Evolutionary conservation across 2,329 filamentous ascomycete species (phyloP), one percentile per base, ranked within the genome.

Genomic region (Dothiorella sarmentorum): DNA sequence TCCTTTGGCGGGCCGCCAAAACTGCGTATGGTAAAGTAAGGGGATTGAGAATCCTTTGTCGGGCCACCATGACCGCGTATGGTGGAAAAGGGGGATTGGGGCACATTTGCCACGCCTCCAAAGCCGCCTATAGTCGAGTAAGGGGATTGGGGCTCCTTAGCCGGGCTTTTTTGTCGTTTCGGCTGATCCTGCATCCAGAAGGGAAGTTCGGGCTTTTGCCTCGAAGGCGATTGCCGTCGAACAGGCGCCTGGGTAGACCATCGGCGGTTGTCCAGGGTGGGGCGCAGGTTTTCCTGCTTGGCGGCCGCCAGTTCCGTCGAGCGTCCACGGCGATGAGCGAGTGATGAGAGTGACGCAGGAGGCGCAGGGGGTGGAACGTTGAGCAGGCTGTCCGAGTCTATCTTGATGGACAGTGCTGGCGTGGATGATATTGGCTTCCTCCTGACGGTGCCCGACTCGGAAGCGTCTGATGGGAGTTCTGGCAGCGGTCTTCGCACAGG

Each of bases 371-470:
- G 33, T 11, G 40, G 47, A 11, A 65, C 60, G 43, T 73, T 72
- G n/a, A 70, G 67, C 33, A 62, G 63, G 44, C 57, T 68, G 7
- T 68, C 64, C 40, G 68, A 65, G 40, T 66, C 63, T 7, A 61
- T 63, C 55, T 65, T 63, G 1, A 68, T 65, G 22, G 66, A 61
- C 11, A 72, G 62, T 59, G 67, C 65, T 17, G 65, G 65, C n/a
- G 67, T 59, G n/a, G 47, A 11, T 4, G 11, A 18, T 17, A 59
- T 11, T 10, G 57, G 57, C 29, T 59, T 59, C 10, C 57, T 45
- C 24, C 17, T 45, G 18, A 59, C 10, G 3, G 38, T 37, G 26
- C 38, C 31, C 17, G 55, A 47, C 15, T 45, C 17, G 17, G 59
- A 33, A 40, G 47, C 29, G 11, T 35, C 37, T 29, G 38, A 20